phyloP scores from a whole-genome alignment of 1,284 basidiomycete genomes.

The Erythrobasidium hasegawianum region DNA sequence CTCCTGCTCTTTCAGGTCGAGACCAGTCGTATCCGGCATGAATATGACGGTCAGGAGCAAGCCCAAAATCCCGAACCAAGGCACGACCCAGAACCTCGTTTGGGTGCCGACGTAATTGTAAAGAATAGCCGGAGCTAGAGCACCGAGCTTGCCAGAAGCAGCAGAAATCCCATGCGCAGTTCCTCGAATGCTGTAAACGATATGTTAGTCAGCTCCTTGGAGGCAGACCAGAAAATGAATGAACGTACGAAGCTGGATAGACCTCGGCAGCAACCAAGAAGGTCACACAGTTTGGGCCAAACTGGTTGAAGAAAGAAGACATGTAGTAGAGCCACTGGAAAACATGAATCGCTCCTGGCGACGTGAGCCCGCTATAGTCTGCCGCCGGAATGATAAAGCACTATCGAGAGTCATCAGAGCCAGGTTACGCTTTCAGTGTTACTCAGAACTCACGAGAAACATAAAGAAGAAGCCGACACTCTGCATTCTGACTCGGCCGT shows the following conservation, averaged over 20 bases:
- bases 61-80: constrained; percentile 56
- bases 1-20: constrained; percentile 55
- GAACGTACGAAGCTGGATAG: constrained; percentile 46
- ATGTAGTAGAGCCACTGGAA: constrained; percentile 55
- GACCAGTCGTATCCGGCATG: constrained; percentile 53
- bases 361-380: constrained; percentile 49
- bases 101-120: constrained; percentile 50
- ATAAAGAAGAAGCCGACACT: constrained; percentile 54
- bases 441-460: constrained; percentile 46
- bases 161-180: constrained; percentile 51
- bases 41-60: constrained; percentile 53
- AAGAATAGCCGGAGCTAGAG: constrained; percentile 41
- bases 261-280: constrained; percentile 49
- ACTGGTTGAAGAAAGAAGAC: constrained; percentile 56
- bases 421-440: not conserved
- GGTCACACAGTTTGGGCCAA: constrained; percentile 51
- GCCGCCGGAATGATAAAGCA: constrained; percentile 48
- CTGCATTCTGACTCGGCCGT: constrained; percentile 54
- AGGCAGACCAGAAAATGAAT: not conserved
- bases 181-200: constrained; percentile 44
- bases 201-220: not conserved
- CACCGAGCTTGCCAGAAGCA: constrained; percentile 50
- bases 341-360: constrained; percentile 38
- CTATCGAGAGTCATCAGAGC: not conserved
- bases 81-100: constrained; percentile 56